A percentile compares a stretch with the other conserved stretches of the same genome.
Conservation (phyloP, 2,329 filamentous ascomycete species). For the Penicillium glabrum region DNA sequence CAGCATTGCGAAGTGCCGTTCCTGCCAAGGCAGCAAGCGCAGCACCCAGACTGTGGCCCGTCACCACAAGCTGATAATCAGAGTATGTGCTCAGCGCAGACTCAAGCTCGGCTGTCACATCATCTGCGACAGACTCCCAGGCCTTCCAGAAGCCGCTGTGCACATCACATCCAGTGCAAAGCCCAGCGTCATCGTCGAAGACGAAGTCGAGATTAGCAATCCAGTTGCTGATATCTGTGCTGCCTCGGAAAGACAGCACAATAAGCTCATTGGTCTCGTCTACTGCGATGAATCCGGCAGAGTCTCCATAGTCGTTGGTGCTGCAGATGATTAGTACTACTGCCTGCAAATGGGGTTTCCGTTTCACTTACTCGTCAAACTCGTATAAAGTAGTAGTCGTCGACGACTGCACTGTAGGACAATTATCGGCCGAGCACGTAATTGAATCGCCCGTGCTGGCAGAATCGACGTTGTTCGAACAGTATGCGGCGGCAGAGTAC, state of each 20-base stretch:
- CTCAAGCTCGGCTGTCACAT: constrained; percentile 41
- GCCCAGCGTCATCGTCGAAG: constrained; percentile 28
- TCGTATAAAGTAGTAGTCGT: constrained; percentile 48
- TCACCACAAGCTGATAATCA: constrained; percentile 45
- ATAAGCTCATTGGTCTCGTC: constrained; percentile 45
- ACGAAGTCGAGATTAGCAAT: constrained; percentile 34
- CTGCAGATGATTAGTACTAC: constrained; percentile 8
- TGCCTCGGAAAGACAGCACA: constrained; percentile 40
- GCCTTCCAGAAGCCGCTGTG: constrained; percentile 50
- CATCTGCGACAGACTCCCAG: constrained; percentile 41
- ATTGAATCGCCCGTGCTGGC: constrained; percentile 42
- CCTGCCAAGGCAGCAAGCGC: constrained; percentile 52
- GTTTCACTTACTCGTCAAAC: constrained; percentile 47
- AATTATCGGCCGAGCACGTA: constrained; percentile 48
- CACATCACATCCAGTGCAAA: constrained; percentile 47
- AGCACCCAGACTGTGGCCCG: constrained; percentile 54
- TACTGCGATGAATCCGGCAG: constrained; percentile 49
- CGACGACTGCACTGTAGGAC: constrained; percentile 49
- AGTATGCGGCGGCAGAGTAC: constrained; percentile 56
- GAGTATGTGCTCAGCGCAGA: constrained; percentile 33
- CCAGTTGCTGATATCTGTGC: constrained; percentile 31
- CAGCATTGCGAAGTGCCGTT: constrained; percentile 44
- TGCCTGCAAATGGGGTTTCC: background rate
- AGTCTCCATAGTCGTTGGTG: constrained; percentile 35
- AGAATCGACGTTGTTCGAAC: constrained; percentile 44